Percentiles rank a stretch among this genome's conserved stretches.
phyloP scores from a whole-genome alignment of 768 basidiomycete genomes.

The Podaxis mareebaensis region DNA sequence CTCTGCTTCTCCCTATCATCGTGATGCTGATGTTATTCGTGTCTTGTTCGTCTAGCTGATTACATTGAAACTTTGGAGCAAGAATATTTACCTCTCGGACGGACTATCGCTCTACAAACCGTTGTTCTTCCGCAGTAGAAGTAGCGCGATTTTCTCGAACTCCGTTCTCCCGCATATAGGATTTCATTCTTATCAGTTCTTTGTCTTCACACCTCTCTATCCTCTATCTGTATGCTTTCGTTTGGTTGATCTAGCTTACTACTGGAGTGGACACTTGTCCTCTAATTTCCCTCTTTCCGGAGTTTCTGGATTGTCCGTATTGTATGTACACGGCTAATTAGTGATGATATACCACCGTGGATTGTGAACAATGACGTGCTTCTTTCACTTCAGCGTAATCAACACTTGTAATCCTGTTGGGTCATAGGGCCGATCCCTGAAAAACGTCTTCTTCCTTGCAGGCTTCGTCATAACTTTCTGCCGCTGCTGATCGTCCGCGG shows the following conservation, averaged over 20 bases:
- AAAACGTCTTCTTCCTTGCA: not conserved
- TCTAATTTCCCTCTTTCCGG: not conserved
- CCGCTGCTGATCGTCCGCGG: not conserved
- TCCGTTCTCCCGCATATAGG: not conserved
- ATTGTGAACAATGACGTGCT: not conserved
- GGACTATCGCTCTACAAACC: conserved; percentile 1
- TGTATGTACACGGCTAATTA: not conserved
- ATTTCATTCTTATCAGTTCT: not conserved
- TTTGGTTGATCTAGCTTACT: not conserved
- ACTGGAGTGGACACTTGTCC: not conserved
- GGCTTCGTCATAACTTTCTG: not conserved
- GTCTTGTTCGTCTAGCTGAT: not conserved
- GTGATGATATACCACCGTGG: not conserved
- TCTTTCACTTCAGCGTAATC: no score
- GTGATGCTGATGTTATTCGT: not conserved
- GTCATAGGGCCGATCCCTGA: not conserved
- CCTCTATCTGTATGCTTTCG: not conserved
- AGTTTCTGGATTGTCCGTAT: not conserved
- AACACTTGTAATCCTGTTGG: no score
- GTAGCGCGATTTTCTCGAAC: not conserved
- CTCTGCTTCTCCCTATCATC: no score
- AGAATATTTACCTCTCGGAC: conserved; percentile 7
- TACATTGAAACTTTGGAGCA: conserved; percentile 13
- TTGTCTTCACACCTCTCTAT: not conserved
- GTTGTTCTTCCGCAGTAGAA: conserved; percentile 8